A percentile compares a stretch with the other conserved stretches of the same genome.
Evolutionary conservation across 169 alveolate species (phyloP).

Genomic region (Perkinsus marinus): DNA sequence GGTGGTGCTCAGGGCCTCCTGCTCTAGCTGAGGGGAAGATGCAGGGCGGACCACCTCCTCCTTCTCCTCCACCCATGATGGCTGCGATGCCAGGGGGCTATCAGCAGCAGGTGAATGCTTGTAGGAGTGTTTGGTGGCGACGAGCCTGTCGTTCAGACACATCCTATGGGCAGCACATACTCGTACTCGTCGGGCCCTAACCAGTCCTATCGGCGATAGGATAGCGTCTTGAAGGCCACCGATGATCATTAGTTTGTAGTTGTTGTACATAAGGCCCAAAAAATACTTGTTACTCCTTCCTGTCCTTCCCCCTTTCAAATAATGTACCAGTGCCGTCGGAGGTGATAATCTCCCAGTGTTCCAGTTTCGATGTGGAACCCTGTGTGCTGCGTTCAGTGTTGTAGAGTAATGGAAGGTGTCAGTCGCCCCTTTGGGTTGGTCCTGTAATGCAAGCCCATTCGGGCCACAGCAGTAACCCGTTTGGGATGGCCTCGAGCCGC

Average conservation of each 20-base stretch:
- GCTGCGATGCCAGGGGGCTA: background rate
- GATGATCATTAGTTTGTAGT: background rate
- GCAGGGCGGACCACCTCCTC: background rate
- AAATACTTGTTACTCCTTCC: background rate
- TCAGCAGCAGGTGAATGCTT: background rate
- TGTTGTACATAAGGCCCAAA: background rate
- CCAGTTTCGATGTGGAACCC: background rate
- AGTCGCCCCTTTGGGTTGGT: background rate
- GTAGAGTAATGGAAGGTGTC: background rate
- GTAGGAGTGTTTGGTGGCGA: background rate
- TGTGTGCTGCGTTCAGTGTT: background rate
- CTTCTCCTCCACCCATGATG: background rate
- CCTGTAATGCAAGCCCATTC: background rate
- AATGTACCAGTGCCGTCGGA: too few relatives aligned
- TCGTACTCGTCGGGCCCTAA: too few relatives aligned
- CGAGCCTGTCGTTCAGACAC: background rate
- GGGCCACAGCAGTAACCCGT: background rate
- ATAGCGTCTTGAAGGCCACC: background rate
- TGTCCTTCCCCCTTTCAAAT: background rate
- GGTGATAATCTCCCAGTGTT: too few relatives aligned
- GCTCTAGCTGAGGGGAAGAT: background rate
- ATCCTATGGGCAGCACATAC: background rate
- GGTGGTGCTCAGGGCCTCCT: background rate
- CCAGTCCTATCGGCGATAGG: background rate
- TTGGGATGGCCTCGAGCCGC: background rate